phyloP scores from a whole-genome alignment of 768 basidiomycete species.

The Serpula lacrymans region DNA sequence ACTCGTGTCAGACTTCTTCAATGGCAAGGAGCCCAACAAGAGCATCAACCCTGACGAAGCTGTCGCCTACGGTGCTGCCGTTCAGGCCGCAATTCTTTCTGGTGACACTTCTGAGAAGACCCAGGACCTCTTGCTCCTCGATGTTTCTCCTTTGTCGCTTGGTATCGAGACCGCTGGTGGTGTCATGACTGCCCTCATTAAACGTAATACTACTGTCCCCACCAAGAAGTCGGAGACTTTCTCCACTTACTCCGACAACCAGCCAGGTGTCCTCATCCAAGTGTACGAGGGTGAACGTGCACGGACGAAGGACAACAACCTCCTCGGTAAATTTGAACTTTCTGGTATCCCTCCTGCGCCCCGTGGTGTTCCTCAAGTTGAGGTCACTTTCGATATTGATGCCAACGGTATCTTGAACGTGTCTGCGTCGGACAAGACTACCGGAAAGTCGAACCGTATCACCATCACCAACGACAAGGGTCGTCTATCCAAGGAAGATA shows the following conservation, averaged over 20 bases:
- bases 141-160: slow-evolving; percentile 84
- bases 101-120: slow-evolving; percentile 99
- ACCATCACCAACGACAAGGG: slow-evolving; percentile 98
- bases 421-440: slow-evolving; percentile 93
- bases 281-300: slow-evolving; percentile 99
- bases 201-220: slow-evolving; percentile 97
- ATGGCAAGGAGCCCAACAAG: slow-evolving; percentile 98
- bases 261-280: slow-evolving; percentile 97
- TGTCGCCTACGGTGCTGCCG: slow-evolving; percentile 97
- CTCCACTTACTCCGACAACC: slow-evolving; percentile 98
- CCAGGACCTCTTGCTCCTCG: slow-evolving; percentile 92
- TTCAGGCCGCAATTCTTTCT: slow-evolving; percentile 96
- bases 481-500: slow-evolving; percentile 95
- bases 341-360: slow-evolving; percentile 95
- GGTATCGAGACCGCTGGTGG: slow-evolving; percentile 99
- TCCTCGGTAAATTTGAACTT: slow-evolving; percentile 97
- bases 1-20: slow-evolving; percentile 98
- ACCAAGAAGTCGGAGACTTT: slow-evolving; percentile 99
- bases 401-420: slow-evolving; percentile 97
- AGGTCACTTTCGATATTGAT: slow-evolving; percentile 98
- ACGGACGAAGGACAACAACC: slow-evolving; percentile 97
- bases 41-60: slow-evolving; percentile 99
- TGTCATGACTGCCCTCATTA: slow-evolving; percentile 98
- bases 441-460: slow-evolving; percentile 92
- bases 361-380: slow-evolving; percentile 95